Evolutionary conservation across 495 filamentous ascomycete genomes (phyloP).

Genomic region (Penicillium nucicola): DNA sequence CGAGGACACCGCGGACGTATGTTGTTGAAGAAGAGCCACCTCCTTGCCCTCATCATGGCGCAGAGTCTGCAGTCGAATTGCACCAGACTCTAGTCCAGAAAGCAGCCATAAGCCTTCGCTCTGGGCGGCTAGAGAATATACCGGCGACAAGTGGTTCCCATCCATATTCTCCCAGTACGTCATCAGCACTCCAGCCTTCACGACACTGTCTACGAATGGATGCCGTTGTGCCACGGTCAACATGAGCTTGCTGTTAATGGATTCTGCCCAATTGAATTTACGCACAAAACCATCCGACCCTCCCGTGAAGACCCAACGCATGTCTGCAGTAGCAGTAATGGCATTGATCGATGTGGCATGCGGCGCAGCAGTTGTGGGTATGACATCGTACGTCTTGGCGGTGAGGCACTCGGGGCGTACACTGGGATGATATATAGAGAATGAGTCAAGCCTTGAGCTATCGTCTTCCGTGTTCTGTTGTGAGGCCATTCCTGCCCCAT

Average conservation of each 20-base stretch:
- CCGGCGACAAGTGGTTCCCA: conserved; percentile 63
- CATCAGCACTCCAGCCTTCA: conserved; percentile 87
- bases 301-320: conserved; percentile 92
- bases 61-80: conserved; percentile 91
- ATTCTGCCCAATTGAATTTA: conserved; percentile 93
- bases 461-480: conserved; percentile 40
- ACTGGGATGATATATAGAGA: conserved; percentile 53
- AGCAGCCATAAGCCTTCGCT: conserved; percentile 87
- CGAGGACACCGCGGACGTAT: conserved; percentile 90
- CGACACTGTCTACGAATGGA: conserved; percentile 95
- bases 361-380: conserved; percentile 93
- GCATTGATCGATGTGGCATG: conserved; percentile 96
- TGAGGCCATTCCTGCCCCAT: conserved; percentile 31
- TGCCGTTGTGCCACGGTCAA: conserved; percentile 94
- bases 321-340: conserved; percentile 86
- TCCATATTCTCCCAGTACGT: conserved; percentile 95
- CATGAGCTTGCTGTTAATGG: conserved; percentile 89
- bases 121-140: conserved; percentile 91
- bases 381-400: conserved; percentile 90
- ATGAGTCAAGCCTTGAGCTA: conserved; percentile 29
- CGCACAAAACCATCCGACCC: conserved; percentile 92
- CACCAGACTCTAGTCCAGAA: conserved; percentile 83
- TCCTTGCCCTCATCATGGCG: conserved; percentile 92
- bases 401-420: conserved; percentile 77
- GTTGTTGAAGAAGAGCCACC: conserved; percentile 74